Base-by-base conservation (phyloP, 2,329 filamentous ascomycete species). In the Aureobasidium sp. region DNA sequence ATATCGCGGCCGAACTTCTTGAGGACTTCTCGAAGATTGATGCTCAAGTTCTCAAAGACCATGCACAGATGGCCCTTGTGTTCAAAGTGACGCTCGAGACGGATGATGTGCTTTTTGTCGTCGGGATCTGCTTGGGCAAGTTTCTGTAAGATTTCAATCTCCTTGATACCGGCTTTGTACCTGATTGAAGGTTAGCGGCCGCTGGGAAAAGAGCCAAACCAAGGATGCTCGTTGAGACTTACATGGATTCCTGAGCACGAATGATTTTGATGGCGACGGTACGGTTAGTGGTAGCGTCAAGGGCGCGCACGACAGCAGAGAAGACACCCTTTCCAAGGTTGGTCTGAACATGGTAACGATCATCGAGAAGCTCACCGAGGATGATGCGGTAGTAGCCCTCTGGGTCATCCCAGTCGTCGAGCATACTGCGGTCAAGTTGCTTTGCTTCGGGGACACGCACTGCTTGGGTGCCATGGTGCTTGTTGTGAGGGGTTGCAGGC, bases 371-470 rank as follows among this genome's bases (percentile, higher is more conserved):
- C 73, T 98, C 93, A 64, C 91, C 90, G 35, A 90, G 83, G 54
- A 94, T 89, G 55, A 96, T 84, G 70, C 93, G 94, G 76, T 97
- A 98, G 68, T 97, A 97, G 5, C 91, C 93, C 64, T 98, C 90
- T 49, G 86, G 83, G 66, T 97, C 93, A 65, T 95, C 90, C 84
- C 84, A 88, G 56, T 95, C 91, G 64, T 97, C 91, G 49, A 96
- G 80, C 59, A 91, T 87, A 58, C 85, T 88, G 59, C 83, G 83
- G 64, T 81, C 79, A 50, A 82, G 68, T 68, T 85, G 72, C 69
- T 83, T 72, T 60, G 74, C 76, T 67, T 75, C 64, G 21, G 70
- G 73, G 40, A 76, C 73, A 38, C 75, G 74, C 19, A 56, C 17
- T 76, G 75, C 27, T 75, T 74, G 27, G 70, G 66, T 49, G 68